Conservation (phyloP, 257 asterid genomes). For the Solanum gandarillasii region DNA sequence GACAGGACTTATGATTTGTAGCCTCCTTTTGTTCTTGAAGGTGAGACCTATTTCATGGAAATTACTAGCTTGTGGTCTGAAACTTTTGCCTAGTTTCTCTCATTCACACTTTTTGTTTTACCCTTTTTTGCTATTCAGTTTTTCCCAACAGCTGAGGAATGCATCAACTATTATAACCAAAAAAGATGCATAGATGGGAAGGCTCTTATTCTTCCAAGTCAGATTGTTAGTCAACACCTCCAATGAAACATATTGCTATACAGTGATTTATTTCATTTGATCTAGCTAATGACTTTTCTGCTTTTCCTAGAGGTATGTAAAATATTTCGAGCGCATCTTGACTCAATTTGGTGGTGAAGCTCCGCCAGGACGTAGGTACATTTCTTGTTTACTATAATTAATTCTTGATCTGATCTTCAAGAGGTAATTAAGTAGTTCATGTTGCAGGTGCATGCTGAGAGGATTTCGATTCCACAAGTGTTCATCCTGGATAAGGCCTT, state of each 20-base stretch:
- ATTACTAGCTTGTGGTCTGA: slow-evolving; percentile 1
- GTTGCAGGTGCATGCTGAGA: slow-evolving; percentile 89
- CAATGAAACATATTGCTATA: neutral
- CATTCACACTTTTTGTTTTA: slow-evolving; percentile 9
- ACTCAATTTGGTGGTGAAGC: slow-evolving; percentile 64
- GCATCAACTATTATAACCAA: slow-evolving; percentile 80
- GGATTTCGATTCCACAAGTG: slow-evolving; percentile 89
- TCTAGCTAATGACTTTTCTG: slow-evolving; percentile 11
- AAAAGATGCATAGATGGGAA: slow-evolving; percentile 88
- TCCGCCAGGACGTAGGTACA: slow-evolving; percentile 97
- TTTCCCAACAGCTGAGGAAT: slow-evolving; percentile 90
- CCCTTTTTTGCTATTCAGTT: slow-evolving; percentile 40
- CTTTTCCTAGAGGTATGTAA: slow-evolving; percentile 73
- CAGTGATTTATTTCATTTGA: neutral
- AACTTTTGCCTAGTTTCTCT: slow-evolving; percentile 4
- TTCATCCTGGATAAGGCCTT: slow-evolving; percentile 94
- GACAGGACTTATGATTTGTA: slow-evolving; percentile 94
- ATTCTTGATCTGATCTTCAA: slow-evolving; percentile 11
- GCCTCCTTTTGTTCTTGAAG: slow-evolving; percentile 94
- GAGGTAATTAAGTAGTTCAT: slow-evolving; percentile 12
- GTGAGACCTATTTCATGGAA: slow-evolving; percentile 23
- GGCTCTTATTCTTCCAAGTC: slow-evolving; percentile 96
- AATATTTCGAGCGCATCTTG: slow-evolving; percentile 69
- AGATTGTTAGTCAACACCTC: slow-evolving; percentile 63
- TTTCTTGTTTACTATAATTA: slow-evolving; percentile 24